Percentiles rank a stretch among this genome's conserved stretches.
phyloP scores from a whole-genome alignment of 805 yeast species.

The Cyberlindnera mrakii region DNA sequence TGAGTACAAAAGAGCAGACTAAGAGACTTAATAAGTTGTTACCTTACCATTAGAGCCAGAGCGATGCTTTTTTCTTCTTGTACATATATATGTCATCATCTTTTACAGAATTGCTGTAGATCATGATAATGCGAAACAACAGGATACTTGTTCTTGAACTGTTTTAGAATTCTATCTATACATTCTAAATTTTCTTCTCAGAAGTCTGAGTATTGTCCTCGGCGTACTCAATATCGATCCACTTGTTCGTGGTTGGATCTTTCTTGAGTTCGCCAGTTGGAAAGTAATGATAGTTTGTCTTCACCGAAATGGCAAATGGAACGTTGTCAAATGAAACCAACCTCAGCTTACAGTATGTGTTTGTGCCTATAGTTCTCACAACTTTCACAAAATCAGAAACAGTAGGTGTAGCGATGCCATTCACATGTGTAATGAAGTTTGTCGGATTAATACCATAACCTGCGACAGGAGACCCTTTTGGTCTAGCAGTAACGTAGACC shows the following conservation, averaged over 20 bases:
- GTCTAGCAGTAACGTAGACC: constrained; percentile 73
- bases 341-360: constrained; percentile 74
- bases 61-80: neutral
- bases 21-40: constrained; percentile 52
- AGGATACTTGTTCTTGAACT: neutral
- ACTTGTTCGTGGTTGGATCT: constrained; percentile 38
- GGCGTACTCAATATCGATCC: constrained; percentile 49
- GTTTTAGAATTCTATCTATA: neutral
- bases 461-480: constrained; percentile 80
- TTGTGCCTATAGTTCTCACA: constrained; percentile 68
- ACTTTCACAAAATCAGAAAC: constrained; percentile 60
- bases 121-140: neutral
- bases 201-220: constrained; percentile 25
- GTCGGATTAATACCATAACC: constrained; percentile 76
- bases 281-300: constrained; percentile 86
- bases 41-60: constrained; percentile 19
- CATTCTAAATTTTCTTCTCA: constrained; percentile 14
- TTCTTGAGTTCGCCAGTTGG: constrained; percentile 61
- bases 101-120: neutral
- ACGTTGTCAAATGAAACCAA: constrained; percentile 80
- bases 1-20: constrained; percentile 50
- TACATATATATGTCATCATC: neutral
- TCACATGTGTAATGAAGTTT: constrained; percentile 84
- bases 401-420: constrained; percentile 67
- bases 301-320: constrained; percentile 79